Conservation (phyloP, 208 protist species). For the Plasmodiophora brassicae region DNA sequence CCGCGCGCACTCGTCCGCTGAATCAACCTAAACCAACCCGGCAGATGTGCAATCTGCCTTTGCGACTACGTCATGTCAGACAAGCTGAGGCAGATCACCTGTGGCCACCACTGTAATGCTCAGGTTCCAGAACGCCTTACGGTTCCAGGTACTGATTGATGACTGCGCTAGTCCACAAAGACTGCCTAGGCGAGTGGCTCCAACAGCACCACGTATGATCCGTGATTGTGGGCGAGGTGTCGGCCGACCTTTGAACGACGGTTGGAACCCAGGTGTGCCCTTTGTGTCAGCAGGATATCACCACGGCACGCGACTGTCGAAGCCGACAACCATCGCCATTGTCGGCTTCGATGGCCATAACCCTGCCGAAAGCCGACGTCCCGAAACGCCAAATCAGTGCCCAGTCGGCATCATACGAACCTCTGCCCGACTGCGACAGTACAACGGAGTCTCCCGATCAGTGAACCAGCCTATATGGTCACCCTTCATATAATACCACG, state of each 20-base stretch:
- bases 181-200: background rate
- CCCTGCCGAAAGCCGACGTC: no score
- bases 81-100: background rate
- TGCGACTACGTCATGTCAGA: background rate
- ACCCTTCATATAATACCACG: no score
- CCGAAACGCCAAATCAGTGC: no score
- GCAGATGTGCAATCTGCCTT: conserved; percentile 1
- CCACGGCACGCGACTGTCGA: background rate
- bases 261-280: background rate
- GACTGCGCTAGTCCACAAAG: background rate
- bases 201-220: no score
- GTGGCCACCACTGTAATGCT: conserved; percentile 11
- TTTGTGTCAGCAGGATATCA: conserved; percentile 3
- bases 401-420: no score
- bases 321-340: no score
- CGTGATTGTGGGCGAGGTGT: no score
- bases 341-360: no score
- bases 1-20: background rate
- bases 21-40: background rate
- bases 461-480: no score
- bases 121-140: background rate
- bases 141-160: background rate
- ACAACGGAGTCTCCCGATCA: no score
- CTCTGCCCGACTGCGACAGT: no score
- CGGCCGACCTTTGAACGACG: no score